Evolutionary conservation across 345 rosid genomes (phyloP).

Genomic region (Euphorbia tirucalli): DNA sequence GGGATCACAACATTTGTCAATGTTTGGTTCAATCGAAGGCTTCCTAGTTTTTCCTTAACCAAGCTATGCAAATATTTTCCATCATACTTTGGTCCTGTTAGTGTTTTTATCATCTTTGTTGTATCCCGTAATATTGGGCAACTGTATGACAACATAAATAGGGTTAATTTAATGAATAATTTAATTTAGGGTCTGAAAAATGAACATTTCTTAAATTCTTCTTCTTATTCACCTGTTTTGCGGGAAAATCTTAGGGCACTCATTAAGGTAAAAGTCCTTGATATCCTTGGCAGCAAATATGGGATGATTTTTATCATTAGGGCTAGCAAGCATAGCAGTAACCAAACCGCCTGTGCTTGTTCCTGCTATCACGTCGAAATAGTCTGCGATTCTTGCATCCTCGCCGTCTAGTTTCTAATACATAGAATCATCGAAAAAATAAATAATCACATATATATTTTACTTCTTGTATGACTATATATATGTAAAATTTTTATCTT

Average conservation of each 20-base stretch:
- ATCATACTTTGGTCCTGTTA: conserved; percentile 2
- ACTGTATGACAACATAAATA: not conserved
- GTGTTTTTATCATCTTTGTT: not conserved
- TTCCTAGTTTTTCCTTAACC: not conserved
- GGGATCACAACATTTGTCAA: conserved; percentile 10
- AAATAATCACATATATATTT: no score
- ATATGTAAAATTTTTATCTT: no score
- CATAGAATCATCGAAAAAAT: not conserved
- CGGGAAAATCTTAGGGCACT: conserved; percentile 6
- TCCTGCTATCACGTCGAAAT: conserved; percentile 2
- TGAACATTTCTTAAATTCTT: not conserved
- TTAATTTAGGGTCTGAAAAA: no score
- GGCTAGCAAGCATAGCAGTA: conserved; percentile 9
- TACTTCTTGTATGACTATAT: no score
- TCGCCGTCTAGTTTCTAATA: conserved; percentile 9
- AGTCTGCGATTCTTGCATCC: conserved; percentile 6
- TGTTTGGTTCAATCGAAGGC: conserved; percentile 1
- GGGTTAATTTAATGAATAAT: not conserved
- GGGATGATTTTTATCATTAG: conserved; percentile 6
- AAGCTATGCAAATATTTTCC: conserved; percentile 1
- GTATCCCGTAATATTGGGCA: not conserved
- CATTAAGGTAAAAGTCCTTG: not conserved
- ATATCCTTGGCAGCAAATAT: conserved; percentile 8
- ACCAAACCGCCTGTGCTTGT: conserved; percentile 11
- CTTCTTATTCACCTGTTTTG: not conserved